A percentile compares a stretch with the other conserved stretches of the same genome.
Conservation (phyloP, 1,284 basidiomycete species). For the Serendipita sp. region DNA sequence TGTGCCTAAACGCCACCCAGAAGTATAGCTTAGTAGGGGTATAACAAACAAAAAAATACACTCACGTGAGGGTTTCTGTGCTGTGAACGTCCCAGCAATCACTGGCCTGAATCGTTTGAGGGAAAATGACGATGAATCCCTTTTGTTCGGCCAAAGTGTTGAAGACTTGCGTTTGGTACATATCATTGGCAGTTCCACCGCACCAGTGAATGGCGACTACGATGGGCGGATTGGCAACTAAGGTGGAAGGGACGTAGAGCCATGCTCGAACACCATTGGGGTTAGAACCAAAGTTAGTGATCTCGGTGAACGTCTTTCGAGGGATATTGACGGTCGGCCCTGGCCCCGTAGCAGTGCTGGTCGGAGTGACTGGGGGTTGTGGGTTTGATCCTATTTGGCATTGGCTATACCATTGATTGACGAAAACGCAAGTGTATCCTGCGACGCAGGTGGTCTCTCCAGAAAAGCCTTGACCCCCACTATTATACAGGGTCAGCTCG, state of each 20-base stretch:
- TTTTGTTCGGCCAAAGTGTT: constrained; percentile 32
- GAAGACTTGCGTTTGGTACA: constrained; percentile 33
- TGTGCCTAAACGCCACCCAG: background rate
- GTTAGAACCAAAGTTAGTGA: constrained; percentile 31
- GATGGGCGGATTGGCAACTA: constrained; percentile 29
- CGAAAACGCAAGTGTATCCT: background rate
- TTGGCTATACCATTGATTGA: constrained; percentile 1
- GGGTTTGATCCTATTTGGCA: background rate
- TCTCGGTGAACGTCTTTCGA: background rate
- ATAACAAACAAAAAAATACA: background rate
- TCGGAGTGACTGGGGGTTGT: background rate
- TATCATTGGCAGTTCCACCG: constrained; percentile 35
- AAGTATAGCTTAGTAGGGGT: background rate
- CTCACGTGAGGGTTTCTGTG: constrained; percentile 35
- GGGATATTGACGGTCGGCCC: background rate
- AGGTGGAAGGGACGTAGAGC: constrained; percentile 32
- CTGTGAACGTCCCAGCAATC: constrained; percentile 45
- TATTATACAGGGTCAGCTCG: background rate
- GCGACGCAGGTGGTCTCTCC: background rate
- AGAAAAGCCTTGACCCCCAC: background rate
- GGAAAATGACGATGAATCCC: constrained; percentile 33
- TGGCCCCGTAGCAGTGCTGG: background rate
- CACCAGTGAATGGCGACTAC: constrained; percentile 41
- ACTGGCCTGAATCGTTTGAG: constrained; percentile 16
- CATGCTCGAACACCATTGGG: constrained; percentile 30